Base-by-base conservation (phyloP, 768 basidiomycete genomes). In the Phaeolepiota aurea region DNA sequence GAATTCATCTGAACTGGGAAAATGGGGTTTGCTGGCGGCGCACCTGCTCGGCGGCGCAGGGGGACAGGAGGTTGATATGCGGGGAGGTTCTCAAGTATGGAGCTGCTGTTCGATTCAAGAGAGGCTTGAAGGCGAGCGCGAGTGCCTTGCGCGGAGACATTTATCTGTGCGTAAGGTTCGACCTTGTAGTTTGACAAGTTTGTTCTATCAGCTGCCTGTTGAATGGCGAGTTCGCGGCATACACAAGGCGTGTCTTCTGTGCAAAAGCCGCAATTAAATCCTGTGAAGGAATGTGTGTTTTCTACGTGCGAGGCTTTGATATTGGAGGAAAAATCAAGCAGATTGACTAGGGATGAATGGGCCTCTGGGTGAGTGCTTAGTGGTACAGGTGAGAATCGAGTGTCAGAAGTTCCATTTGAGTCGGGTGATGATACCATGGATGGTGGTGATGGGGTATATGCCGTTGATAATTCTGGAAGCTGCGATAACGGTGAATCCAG, bases 11-110 rank as follows among this genome's bases (percentile, higher is more conserved):
- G 66, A 55, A 72, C 64, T 5, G 77, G 72, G 56, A 85, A 86
- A 23, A 84, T 60, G 10, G 74, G 59, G 41, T 71, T 74, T 23
- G 59, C 49, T 3, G 57, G 60, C 12, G 63, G 53, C 31, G 56
- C 50, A 1, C 63, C 51, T 22, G 63, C 47, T 20, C 74, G 71
- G 30, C 82, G 78, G 40, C 82, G 82, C 25, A 93, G 75, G 21
- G 88, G 87, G 19, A 93, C 78, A 2, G 90, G 74, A 0, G 87
- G 79, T 50, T 90, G 83, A 56, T 84, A 90, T 7, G 79, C 72
- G 25, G 87, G 84, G 1, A 87, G 71, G 48, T 84, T 79, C 43
- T 87, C 84, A 30, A 87, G 69, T 41, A 85, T 82, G 38, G 80
- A 87, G n/a, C 62, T 44, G 20, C 56, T 47, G 34, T 37, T 42